Base-by-base conservation (phyloP, 495 filamentous ascomycete species). In the Podospora pseudopauciseta region DNA sequence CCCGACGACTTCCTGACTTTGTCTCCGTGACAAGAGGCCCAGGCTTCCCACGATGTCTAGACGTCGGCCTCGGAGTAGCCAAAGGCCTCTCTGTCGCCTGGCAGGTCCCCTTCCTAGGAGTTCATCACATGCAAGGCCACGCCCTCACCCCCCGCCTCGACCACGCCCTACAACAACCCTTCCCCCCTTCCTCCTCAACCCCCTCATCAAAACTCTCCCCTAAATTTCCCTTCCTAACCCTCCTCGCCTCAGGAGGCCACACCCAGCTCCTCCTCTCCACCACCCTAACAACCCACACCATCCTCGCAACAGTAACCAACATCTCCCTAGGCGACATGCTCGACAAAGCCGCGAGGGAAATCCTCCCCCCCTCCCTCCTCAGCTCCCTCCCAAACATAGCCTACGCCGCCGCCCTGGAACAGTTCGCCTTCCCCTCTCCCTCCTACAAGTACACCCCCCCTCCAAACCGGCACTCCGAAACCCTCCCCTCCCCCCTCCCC, bases 71-170 rank as follows among this genome's bases (percentile, higher is more conserved):
- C 4, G 90, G 95, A 75, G 90, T 87, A 1, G 95, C 93, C 19
- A 97, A 98, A 78, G 95, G 91, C 2, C 85, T 99, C 4, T 90
- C 94, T 1, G 80, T 91, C 28, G 93, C 90, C 44, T 94, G 90
- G 91, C 84, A 89, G 62, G 81, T 92, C 2, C 93, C 94, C 3
- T 78, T 98, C 30, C 75, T 97, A 2, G 95, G 87, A 0, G 92
- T 97, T 0, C 89, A 99, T 73, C 95, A 99, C 77, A 98, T 99
- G 95, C 94, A 97, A 75, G 95, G 94, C 16, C 95, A 99, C 77
- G 87, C 94, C 3, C 76, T 99, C 60, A 98, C 95, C 5, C 91
- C 94, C 6, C 85, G 91, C 3, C 86, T 99, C n/a, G 87, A 92
- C 2, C 77, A 82, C 11, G 90, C 90, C 3, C 77, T 96, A 44